Evolutionary conservation across 495 filamentous ascomycete species (phyloP), one percentile per base, ranked within the genome.

Genomic region (Annulohypoxylon nitens): DNA sequence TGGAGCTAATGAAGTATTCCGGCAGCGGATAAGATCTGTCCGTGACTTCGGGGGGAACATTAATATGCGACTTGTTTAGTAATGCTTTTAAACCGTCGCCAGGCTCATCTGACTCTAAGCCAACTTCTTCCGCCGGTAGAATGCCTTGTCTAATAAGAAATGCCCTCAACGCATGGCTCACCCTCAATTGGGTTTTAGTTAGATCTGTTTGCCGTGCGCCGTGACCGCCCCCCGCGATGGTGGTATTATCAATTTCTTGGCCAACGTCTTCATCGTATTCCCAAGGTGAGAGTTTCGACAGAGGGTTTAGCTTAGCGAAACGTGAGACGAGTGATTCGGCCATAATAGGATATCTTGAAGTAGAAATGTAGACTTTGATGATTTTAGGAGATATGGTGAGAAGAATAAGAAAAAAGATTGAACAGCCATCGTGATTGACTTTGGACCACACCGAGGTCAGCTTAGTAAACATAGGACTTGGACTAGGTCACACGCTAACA

Each of bases 1-100:
- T 82, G 9, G 81, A 83, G 67, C 78, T 85, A 74, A 89, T 84
- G 69, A 84, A 89, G 67, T 89, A 89, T 64, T 87, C 86, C 0
- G 87, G 80, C 11, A 88, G 73, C 0, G 86, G 83, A 63, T 85
- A 79, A 14, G 79, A 82, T 39, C 83, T 67, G 67, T 86, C 84
- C 0, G 79, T 71, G 1, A 87, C 74, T 23, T 76, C 45, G 0
- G 76, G 14, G 0, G 87, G 86, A 0, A 87, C 83, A 18, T 77
- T 30, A 58, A 87, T 81, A 55, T 86, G 81, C 4, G 81, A 79
- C 60, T 82, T 82, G 36, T 82, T 74, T 4, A 88, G 78, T 0
- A 88, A 73, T 4, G 70, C 78, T 41, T 58, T 68, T 6, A 86
- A 57, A 1, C 79, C 78, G 8, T 55, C 20, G n/a, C 78, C 76